phyloP scores from a whole-genome alignment of 1,284 basidiomycete genomes.

The Schizophyllum commune region DNA sequence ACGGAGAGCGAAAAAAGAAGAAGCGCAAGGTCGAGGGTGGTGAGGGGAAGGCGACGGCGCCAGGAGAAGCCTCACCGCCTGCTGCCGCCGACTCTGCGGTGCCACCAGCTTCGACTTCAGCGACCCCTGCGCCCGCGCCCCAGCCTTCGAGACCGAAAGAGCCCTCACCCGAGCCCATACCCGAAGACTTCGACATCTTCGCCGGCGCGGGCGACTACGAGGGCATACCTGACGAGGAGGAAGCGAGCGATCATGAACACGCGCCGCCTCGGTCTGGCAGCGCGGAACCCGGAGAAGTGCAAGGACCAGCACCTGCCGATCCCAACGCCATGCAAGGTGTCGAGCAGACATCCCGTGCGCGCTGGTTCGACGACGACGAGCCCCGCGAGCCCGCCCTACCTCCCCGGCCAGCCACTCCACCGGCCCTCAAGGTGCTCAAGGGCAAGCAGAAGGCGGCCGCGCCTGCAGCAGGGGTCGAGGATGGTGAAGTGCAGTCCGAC shows the following conservation, averaged over 20 bases:
- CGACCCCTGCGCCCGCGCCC: conserved; percentile 6
- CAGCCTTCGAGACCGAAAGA: conserved; percentile 10
- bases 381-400: conserved; percentile 3
- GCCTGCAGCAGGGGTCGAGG: background rate
- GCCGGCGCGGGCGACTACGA: conserved; percentile 80
- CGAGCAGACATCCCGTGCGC: conserved; percentile 1
- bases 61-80: background rate
- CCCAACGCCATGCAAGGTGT: background rate
- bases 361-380: conserved; percentile 19
- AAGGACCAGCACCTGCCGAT: background rate
- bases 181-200: conserved; percentile 74
- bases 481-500: background rate
- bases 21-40: conserved; percentile 31
- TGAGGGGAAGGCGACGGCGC: conserved; percentile 3
- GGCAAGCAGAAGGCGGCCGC: background rate
- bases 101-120: conserved; percentile 10
- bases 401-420: conserved; percentile 8
- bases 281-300: conserved; percentile 9
- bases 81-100: conserved; percentile 8
- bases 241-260: conserved; percentile 21
- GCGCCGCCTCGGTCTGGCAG: no score
- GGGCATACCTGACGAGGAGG: conserved; percentile 52
- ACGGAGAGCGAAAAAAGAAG: conserved; percentile 42
- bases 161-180: conserved; percentile 27
- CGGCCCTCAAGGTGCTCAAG: conserved; percentile 1